Evolutionary conservation across 1,284 basidiomycete species (phyloP).

Genomic region (Ustilago loliicola): DNA sequence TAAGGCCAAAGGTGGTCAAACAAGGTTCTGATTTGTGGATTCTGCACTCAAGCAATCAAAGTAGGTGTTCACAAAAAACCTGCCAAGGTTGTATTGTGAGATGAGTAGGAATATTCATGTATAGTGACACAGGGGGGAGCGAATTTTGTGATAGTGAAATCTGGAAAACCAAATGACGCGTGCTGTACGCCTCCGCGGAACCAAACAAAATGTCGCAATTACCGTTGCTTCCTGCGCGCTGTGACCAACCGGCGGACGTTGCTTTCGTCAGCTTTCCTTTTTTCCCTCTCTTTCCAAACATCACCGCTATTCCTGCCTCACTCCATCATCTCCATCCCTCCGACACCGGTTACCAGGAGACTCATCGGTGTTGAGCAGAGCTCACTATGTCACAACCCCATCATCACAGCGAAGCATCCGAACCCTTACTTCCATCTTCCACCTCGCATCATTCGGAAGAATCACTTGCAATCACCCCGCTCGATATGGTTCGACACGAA

Average conservation of each 20-base stretch:
- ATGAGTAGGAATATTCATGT: too few species aligned
- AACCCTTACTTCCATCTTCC: slow-evolving; percentile 24
- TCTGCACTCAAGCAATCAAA: too few species aligned
- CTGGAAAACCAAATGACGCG: too few species aligned
- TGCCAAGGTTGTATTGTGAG: too few species aligned
- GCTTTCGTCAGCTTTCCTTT: slow-evolving; percentile 20
- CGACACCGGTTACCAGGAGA: too few species aligned
- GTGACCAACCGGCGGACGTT: neutral
- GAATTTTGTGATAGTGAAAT: too few species aligned
- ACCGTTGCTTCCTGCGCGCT: neutral
- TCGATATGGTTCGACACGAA: slow-evolving; percentile 36
- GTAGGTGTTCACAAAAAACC: too few species aligned
- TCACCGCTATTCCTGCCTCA: neutral
- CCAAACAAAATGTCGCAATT: slow-evolving; percentile 10
- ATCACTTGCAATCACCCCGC: slow-evolving; percentile 2
- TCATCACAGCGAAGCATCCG: neutral
- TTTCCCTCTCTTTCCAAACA: neutral
- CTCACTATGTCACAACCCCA: too few species aligned
- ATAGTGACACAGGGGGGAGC: too few species aligned
- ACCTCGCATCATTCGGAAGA: neutral
- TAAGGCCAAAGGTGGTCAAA: too few species aligned
- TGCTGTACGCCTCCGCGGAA: neutral
- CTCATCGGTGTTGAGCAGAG: too few species aligned
- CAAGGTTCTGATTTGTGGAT: too few species aligned
- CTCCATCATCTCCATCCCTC: neutral